Base-by-base conservation (phyloP, 1,284 basidiomycete genomes). In the Bondarzewia mesenterica region DNA sequence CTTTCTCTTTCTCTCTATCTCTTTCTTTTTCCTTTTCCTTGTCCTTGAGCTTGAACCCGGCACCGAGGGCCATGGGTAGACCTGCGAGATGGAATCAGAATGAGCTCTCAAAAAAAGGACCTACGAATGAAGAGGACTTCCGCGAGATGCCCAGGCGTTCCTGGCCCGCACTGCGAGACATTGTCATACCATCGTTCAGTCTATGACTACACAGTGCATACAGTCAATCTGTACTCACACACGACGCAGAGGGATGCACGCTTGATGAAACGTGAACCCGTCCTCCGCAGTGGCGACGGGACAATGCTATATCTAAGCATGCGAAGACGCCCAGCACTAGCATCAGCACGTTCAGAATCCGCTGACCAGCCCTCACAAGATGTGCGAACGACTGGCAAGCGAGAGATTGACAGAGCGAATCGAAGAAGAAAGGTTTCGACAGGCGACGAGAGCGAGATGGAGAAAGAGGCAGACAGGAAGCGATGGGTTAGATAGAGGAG, bases 121-220 rank as follows among this genome's bases (percentile, higher is more conserved):
- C 27, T 18, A 50, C 36, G 16, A 40, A 5, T 41, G 40, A 57
- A 62, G 41, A n/a, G 14, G 22, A 22, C 29, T 7, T 21, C 43
- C 85, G 83, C 32, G 80, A 85, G 29, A 75, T 68, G 23, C 82
- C 85, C 5, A 87, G 87, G 58, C 86, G 89, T 69, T 89, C 86
- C 61, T 92, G 89, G 16, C 88, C 89, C 23, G 88, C 89, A 50
- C 85, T 88, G 54, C n/a, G n/a, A n/a, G n/a, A n/a, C n/a, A n/a
- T n/a, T n/a, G n/a, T n/a, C n/a, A n/a, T n/a, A n/a, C n/a, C n/a
- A n/a, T n/a, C n/a, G n/a, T n/a, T n/a, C n/a, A n/a, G n/a, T n/a
- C n/a, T n/a, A n/a, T n/a, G n/a, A n/a, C n/a, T n/a, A n/a, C n/a
- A n/a, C n/a, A n/a, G n/a, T n/a, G n/a, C n/a, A n/a, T n/a, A n/a